These are phyloP conservation scores for Auricularia sp. DNA, from an alignment of 768 basidiomycete species.

Conservation along the genomic window DNA sequence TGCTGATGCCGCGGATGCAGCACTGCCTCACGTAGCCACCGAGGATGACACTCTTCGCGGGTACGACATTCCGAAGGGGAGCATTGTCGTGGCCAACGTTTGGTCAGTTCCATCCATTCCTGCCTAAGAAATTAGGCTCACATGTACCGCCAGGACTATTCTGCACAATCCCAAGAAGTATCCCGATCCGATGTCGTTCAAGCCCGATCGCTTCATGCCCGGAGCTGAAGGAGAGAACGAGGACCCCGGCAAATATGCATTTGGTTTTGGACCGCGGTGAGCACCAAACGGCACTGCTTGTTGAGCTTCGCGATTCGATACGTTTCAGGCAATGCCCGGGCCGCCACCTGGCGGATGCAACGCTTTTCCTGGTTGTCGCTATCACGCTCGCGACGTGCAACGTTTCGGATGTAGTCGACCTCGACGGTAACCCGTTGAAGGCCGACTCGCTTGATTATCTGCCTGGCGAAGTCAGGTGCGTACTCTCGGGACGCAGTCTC, in stretches of 20 bases:
- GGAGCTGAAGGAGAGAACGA: not conserved
- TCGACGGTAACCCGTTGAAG: too few relatives aligned
- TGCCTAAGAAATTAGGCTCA: not conserved
- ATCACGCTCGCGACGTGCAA: not conserved
- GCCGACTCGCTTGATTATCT: too few relatives aligned
- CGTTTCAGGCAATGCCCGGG: not conserved
- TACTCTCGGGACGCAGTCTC: too few relatives aligned
- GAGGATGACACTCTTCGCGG: conserved; percentile 2
- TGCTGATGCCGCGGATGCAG: not conserved
- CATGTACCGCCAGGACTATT: conserved; percentile 34
- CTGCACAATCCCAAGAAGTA: conserved; percentile 40
- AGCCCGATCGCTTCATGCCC: conserved; percentile 36
- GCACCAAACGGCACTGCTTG: not conserved
- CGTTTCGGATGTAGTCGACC: not conserved
- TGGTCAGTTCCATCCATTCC: not conserved
- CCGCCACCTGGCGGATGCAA: not conserved
- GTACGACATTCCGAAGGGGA: conserved; percentile 1
- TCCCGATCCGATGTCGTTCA: conserved; percentile 39
- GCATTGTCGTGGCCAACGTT: not conserved
- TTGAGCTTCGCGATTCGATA: not conserved
- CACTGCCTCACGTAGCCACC: conserved; percentile 1
- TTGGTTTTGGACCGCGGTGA: not conserved
- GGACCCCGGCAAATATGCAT: not conserved
- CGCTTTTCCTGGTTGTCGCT: not conserved
- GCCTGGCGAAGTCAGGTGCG: too few relatives aligned